These are phyloP conservation scores for Cercospora sp. DNA, from an alignment of 2,329 filamentous ascomycete species.

Conservation along the genomic window DNA sequence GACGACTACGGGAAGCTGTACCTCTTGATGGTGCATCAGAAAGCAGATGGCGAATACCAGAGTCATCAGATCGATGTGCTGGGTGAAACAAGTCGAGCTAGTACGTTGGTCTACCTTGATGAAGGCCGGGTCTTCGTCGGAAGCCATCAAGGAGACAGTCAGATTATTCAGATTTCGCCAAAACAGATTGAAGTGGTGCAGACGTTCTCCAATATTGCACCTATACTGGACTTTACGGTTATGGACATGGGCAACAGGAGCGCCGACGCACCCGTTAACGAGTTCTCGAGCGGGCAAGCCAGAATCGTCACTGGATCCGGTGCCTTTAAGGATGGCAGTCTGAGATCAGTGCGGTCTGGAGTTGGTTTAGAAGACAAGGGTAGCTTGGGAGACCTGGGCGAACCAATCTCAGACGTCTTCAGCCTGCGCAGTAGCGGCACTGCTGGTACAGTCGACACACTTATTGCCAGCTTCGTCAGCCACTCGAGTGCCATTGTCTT, in stretches of 20 bases:
- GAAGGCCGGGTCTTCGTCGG: constrained; percentile 77
- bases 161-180: constrained; percentile 65
- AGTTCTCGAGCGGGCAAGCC: constrained; percentile 93
- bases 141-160: constrained; percentile 90
- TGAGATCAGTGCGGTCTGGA: constrained; percentile 88
- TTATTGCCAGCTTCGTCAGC: constrained; percentile 77
- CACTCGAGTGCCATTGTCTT: constrained; percentile 85
- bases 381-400: constrained; percentile 73
- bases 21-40: constrained; percentile 74
- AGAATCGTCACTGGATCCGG: constrained; percentile 91
- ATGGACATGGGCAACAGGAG: constrained; percentile 93
- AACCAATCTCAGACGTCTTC: constrained; percentile 39
- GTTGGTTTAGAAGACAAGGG: constrained; percentile 71
- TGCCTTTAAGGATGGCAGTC: constrained; percentile 81
- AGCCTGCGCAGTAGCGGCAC: constrained; percentile 71
- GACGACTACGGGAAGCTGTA: constrained; percentile 89
- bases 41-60: constrained; percentile 64
- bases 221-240: constrained; percentile 88
- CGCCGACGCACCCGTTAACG: constrained; percentile 75
- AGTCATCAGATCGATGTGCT: constrained; percentile 71
- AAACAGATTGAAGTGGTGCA: constrained; percentile 69
- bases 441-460: constrained; percentile 65
- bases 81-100: constrained; percentile 71
- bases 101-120: constrained; percentile 75
- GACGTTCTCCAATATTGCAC: constrained; percentile 79